Percentiles rank a stretch among this genome's conserved stretches.
Conservation (phyloP, 2,329 filamentous ascomycete genomes). For the Aurifilum marmelostoma region DNA sequence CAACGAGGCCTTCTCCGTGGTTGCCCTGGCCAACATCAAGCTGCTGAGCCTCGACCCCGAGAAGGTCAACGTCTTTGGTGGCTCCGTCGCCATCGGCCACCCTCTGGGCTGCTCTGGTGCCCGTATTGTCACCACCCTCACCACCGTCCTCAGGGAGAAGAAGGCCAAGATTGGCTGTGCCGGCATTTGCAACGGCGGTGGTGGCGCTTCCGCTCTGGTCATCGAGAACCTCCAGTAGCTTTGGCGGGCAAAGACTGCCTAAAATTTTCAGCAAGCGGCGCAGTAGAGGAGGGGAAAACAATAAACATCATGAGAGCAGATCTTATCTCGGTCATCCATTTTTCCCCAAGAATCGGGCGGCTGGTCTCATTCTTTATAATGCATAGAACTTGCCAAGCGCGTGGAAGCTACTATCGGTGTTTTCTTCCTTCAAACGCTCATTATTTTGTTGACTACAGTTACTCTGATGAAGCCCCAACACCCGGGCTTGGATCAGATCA, state of each 20-base stretch:
- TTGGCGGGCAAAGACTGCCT: background rate
- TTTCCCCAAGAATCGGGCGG: background rate
- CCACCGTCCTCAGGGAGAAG: constrained; percentile 87
- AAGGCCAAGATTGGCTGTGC: constrained; percentile 91
- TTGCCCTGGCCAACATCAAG: constrained; percentile 96
- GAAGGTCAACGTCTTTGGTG: constrained; percentile 94
- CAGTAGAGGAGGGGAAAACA: background rate
- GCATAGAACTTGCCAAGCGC: background rate
- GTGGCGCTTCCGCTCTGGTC: constrained; percentile 91
- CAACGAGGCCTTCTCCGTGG: constrained; percentile 98
- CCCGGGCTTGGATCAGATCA: background rate
- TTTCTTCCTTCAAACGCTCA: background rate
- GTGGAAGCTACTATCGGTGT: background rate
- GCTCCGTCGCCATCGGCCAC: constrained; percentile 94
- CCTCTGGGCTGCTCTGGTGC: constrained; percentile 93
- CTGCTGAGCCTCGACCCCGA: constrained; percentile 76
- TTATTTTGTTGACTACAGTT: background rate
- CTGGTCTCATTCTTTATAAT: constrained; percentile 6
- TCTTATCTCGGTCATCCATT: background rate
- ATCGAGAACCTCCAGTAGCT: constrained; percentile 72
- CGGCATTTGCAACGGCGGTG: constrained; percentile 97
- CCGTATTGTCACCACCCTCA: constrained; percentile 87
- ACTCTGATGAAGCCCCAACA: background rate
- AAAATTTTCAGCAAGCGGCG: background rate
- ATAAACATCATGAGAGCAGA: background rate